Evolutionary conservation across 352 stramenopile genomes (phyloP).

Genomic region (Elongisporangium undulatum): DNA sequence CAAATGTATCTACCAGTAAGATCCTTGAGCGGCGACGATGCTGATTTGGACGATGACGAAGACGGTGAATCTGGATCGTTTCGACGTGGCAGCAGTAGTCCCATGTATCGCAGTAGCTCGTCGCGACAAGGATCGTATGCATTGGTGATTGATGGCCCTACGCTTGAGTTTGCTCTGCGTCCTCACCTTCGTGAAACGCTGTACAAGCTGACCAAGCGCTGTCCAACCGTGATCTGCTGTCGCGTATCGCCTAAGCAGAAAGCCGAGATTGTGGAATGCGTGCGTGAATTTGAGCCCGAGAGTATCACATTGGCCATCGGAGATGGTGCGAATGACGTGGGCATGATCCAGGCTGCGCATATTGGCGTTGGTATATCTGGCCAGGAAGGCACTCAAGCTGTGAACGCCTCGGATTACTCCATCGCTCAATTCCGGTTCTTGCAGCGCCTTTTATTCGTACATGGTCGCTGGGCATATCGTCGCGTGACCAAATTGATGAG

Average conservation of each 20-base stretch:
- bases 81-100: neutral
- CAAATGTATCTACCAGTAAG: neutral
- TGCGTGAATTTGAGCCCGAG: conserved; percentile 61
- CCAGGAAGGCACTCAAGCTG: conserved; percentile 90
- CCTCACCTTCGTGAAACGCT: conserved; percentile 47
- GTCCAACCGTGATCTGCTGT: conserved; percentile 84
- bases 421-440: conserved; percentile 94
- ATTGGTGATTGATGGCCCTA: conserved; percentile 93
- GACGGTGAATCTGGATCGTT: neutral
- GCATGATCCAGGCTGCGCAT: conserved; percentile 93
- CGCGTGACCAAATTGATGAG: conserved; percentile 90
- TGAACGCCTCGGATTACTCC: conserved; percentile 93
- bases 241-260: conserved; percentile 89
- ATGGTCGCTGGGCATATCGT: conserved; percentile 92
- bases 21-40: neutral
- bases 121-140: conserved; percentile 15
- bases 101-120: neutral
- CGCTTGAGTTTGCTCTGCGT: conserved; percentile 70
- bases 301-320: conserved; percentile 90
- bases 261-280: conserved; percentile 71
- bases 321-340: conserved; percentile 96
- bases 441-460: conserved; percentile 88
- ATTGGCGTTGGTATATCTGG: conserved; percentile 92
- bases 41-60: conserved; percentile 3
- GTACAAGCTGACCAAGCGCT: conserved; percentile 66